Evolutionary conservation across 352 stramenopile species (phyloP).

Genomic region (Pilasporangium apinafurcum): DNA sequence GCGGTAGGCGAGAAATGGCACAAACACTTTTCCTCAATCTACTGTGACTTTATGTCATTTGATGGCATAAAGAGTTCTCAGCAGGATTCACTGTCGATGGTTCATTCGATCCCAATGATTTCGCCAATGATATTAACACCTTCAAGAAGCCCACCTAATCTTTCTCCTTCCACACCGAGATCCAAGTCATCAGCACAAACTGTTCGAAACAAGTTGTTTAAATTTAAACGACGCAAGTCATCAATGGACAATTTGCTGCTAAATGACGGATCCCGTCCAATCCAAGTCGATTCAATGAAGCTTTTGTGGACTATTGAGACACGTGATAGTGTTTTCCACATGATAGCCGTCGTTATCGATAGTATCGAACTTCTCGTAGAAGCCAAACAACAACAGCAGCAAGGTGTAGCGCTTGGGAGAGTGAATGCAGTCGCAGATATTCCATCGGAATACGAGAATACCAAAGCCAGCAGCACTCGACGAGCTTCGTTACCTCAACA

Average conservation of each 20-base stretch:
- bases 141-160: not conserved
- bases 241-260: slow-evolving; percentile 71
- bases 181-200: slow-evolving; percentile 45
- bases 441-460: too few relatives aligned
- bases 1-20: slow-evolving; percentile 35
- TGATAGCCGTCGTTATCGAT: slow-evolving; percentile 46
- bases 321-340: slow-evolving; percentile 66
- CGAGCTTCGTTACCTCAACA: too few relatives aligned
- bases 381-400: slow-evolving; percentile 11
- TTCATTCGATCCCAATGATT: slow-evolving; percentile 9
- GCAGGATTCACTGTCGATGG: slow-evolving; percentile 11
- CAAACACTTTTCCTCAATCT: slow-evolving; percentile 34
- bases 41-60: slow-evolving; percentile 33
- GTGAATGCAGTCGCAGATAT: not conserved
- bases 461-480: too few relatives aligned
- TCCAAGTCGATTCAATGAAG: slow-evolving; percentile 80
- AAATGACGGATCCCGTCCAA: slow-evolving; percentile 65
- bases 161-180: slow-evolving; percentile 19
- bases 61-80: slow-evolving; percentile 12
- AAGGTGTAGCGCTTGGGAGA: too few relatives aligned
- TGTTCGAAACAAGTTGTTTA: slow-evolving; percentile 38
- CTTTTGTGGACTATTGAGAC: slow-evolving; percentile 76
- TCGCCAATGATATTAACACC: slow-evolving; percentile 5
- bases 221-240: slow-evolving; percentile 49
- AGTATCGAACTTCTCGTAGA: slow-evolving; percentile 42